These are phyloP conservation scores for Myriosclerotinia duriaeana DNA, from an alignment of 2,329 filamentous ascomycete species.

Conservation along the genomic window DNA sequence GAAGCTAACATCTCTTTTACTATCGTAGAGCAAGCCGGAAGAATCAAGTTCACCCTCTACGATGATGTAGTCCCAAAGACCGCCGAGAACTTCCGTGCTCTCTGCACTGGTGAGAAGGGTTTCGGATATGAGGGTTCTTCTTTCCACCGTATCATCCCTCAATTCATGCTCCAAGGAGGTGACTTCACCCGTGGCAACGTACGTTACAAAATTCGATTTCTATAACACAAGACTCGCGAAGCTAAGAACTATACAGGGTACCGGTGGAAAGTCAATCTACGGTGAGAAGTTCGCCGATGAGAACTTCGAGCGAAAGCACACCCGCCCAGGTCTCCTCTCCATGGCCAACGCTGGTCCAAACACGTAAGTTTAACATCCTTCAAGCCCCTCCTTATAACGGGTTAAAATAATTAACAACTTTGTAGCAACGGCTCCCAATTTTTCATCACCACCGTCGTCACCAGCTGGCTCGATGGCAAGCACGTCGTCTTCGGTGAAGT, in stretches of 20 bases:
- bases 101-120: slow-evolving; percentile 82
- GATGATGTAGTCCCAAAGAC: slow-evolving; percentile 83
- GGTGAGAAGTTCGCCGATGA: slow-evolving; percentile 92
- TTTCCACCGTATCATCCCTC: slow-evolving; percentile 90
- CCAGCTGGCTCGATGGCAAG: slow-evolving; percentile 91
- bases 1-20: slow-evolving; percentile 33
- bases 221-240: slow-evolving; percentile 50
- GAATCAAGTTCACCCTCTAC: slow-evolving; percentile 86
- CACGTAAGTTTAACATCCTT: slow-evolving; percentile 66
- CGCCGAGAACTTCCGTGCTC: slow-evolving; percentile 89
- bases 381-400: slow-evolving; percentile 69
- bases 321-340: slow-evolving; percentile 74
- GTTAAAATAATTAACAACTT: slow-evolving; percentile 44
- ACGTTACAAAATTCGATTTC: slow-evolving; percentile 43
- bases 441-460: slow-evolving; percentile 95
- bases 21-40: slow-evolving; percentile 61
- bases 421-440: slow-evolving; percentile 95
- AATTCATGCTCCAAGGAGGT: slow-evolving; percentile 96
- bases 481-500: slow-evolving; percentile 92
- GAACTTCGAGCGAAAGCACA: slow-evolving; percentile 81
- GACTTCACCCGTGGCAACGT: slow-evolving; percentile 93
- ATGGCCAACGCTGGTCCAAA: slow-evolving; percentile 96
- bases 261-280: slow-evolving; percentile 91
- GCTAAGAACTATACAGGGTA: slow-evolving; percentile 61
- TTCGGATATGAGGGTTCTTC: slow-evolving; percentile 79